A percentile compares a stretch with the other conserved stretches of the same genome.
These are phyloP conservation scores for Penicillium vulpinum DNA, from an alignment of 2,329 filamentous ascomycete genomes.

Conservation along the genomic window DNA sequence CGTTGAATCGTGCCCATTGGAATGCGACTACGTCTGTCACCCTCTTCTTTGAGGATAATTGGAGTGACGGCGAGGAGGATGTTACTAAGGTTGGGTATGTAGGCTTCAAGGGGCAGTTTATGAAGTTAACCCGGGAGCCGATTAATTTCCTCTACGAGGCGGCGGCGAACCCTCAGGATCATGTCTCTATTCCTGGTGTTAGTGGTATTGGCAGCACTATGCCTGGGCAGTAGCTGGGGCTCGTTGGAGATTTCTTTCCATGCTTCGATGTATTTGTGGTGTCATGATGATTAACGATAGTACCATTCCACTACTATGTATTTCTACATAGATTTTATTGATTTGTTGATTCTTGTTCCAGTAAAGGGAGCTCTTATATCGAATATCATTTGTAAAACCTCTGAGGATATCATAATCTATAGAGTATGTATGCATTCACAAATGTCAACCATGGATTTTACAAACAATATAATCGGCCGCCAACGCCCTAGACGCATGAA, in stretches of 20 bases:
- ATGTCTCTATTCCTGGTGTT: slow-evolving; percentile 55
- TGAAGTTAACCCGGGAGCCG: slow-evolving; percentile 79
- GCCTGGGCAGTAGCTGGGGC: slow-evolving; percentile 41
- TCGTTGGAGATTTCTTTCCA: not conserved
- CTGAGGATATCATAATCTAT: not conserved
- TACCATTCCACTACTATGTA: slow-evolving; percentile 1
- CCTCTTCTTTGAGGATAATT: slow-evolving; percentile 92
- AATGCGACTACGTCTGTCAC: slow-evolving; percentile 78
- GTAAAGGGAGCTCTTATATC: not conserved
- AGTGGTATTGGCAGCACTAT: slow-evolving; percentile 41
- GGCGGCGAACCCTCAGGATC: slow-evolving; percentile 86
- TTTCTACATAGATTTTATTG: not conserved
- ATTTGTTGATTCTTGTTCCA: not conserved
- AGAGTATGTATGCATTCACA: not conserved
- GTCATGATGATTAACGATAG: slow-evolving; percentile 6
- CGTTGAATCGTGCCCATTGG: slow-evolving; percentile 85
- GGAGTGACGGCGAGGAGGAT: slow-evolving; percentile 75
- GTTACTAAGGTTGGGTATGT: slow-evolving; percentile 77
- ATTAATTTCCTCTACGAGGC: slow-evolving; percentile 89
- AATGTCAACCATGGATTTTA: not conserved
- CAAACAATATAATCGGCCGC: not conserved
- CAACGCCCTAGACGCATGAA: slow-evolving; percentile 9
- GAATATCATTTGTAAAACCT: not conserved
- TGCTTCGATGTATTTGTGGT: not conserved
- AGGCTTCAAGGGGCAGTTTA: slow-evolving; percentile 93